phyloP scores from a whole-genome alignment of 1,284 basidiomycete genomes.

The Paramarasmius palmivorus region DNA sequence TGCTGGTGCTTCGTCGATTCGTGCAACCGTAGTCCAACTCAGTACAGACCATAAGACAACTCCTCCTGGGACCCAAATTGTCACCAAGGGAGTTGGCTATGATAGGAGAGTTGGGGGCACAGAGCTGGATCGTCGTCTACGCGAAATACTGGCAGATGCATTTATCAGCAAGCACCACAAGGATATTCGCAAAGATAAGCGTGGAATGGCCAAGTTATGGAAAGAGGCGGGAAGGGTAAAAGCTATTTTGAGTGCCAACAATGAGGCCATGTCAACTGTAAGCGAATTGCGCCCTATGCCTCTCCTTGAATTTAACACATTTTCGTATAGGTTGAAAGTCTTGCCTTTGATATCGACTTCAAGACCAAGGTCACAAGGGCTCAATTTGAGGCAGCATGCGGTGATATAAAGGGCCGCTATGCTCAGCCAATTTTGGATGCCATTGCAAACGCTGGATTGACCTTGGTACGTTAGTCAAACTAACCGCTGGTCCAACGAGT shows the following conservation, averaged over 20 bases:
- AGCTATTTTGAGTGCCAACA: slow-evolving; percentile 91
- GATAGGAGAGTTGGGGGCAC: slow-evolving; percentile 80
- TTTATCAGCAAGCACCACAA: slow-evolving; percentile 74
- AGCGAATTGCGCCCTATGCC: slow-evolving; percentile 27
- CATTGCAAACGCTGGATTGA: slow-evolving; percentile 67
- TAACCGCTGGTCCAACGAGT: neutral
- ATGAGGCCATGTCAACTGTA: slow-evolving; percentile 73
- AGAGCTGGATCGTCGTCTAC: slow-evolving; percentile 81
- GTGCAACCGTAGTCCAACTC: slow-evolving; percentile 87
- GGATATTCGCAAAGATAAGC: slow-evolving; percentile 71
- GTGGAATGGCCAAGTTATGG: slow-evolving; percentile 91
- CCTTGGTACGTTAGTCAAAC: slow-evolving; percentile 44
- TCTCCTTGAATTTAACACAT: too few relatives aligned
- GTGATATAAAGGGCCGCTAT: slow-evolving; percentile 65
- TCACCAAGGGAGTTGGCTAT: slow-evolving; percentile 79
- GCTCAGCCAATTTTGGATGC: slow-evolving; percentile 80
- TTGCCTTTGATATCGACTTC: slow-evolving; percentile 92
- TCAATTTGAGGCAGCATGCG: slow-evolving; percentile 74
- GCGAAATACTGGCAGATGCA: slow-evolving; percentile 77
- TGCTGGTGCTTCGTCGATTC: slow-evolving; percentile 85
- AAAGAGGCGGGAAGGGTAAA: slow-evolving; percentile 94
- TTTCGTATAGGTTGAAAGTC: slow-evolving; percentile 73
- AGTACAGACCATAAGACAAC: slow-evolving; percentile 61
- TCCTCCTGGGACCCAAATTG: slow-evolving; percentile 66
- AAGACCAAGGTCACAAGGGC: slow-evolving; percentile 75